Evolutionary conservation across 148 eudicot genomes (phyloP).

Genomic region (Cornus suecica): DNA sequence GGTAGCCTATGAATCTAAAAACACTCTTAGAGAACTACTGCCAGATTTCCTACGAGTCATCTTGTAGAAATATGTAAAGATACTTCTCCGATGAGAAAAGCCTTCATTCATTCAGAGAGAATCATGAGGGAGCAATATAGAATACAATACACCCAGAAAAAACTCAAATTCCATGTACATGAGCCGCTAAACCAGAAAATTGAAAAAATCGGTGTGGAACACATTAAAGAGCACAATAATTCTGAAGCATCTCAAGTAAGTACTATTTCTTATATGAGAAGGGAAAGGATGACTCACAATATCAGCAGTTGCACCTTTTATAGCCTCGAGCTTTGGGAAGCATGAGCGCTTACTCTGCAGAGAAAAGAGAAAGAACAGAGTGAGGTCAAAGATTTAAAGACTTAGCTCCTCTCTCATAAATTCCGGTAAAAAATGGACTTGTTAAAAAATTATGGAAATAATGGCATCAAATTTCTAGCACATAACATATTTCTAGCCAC

Average conservation of each 20-base stretch:
- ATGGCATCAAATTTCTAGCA: background rate
- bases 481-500: background rate
- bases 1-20: background rate
- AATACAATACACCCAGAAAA: background rate
- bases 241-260: slow-evolving; percentile 2
- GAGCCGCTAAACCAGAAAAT: background rate
- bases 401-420: background rate
- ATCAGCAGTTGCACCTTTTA: slow-evolving; percentile 86
- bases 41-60: background rate
- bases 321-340: slow-evolving; percentile 87
- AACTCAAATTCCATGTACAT: background rate
- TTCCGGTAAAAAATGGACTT: background rate
- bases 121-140: background rate
- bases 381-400: background rate
- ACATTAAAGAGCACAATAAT: slow-evolving; percentile 2
- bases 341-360: slow-evolving; percentile 85
- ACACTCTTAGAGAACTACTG: background rate
- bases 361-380: slow-evolving; percentile 8
- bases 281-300: slow-evolving; percentile 60
- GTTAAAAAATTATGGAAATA: background rate
- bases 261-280: background rate
- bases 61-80: background rate
- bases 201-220: background rate
- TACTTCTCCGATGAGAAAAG: background rate
- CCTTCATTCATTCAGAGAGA: background rate